These are phyloP conservation scores for Didymosphaeria variabile DNA, from an alignment of 2,329 filamentous ascomycete species.

Conservation along the genomic window DNA sequence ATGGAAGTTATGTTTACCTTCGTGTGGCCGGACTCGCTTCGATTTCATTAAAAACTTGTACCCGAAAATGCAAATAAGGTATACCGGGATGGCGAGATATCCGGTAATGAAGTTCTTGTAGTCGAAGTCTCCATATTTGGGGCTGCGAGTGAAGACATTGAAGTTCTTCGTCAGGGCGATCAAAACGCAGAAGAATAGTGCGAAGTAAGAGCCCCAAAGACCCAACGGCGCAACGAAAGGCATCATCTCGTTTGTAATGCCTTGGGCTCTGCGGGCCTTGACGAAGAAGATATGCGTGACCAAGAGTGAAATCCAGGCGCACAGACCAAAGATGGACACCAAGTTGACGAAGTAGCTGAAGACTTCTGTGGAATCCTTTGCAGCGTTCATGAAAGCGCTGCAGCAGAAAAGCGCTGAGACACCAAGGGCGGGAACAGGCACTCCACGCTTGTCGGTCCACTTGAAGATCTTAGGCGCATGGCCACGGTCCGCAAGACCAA, in stretches of 20 bases:
- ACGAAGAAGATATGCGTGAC: conserved; percentile 61
- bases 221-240: conserved; percentile 75
- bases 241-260: conserved; percentile 53
- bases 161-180: conserved; percentile 78
- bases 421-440: conserved; percentile 72
- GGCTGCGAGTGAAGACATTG: conserved; percentile 69
- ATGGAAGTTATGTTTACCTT: conserved; percentile 8
- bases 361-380: conserved; percentile 51
- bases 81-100: conserved; percentile 79
- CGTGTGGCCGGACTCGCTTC: conserved; percentile 51
- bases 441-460: conserved; percentile 74
- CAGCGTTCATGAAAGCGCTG: conserved; percentile 68
- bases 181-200: conserved; percentile 74
- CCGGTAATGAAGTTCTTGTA: conserved; percentile 81
- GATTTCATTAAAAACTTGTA: conserved; percentile 41
- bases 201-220: conserved; percentile 72
- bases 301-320: conserved; percentile 61
- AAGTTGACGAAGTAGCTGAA: conserved; percentile 61
- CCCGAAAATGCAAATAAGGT: conserved; percentile 73
- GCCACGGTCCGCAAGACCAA: conserved; percentile 75
- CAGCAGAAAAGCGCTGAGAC: conserved; percentile 69
- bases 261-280: conserved; percentile 56
- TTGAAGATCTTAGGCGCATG: conserved; percentile 77
- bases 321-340: conserved; percentile 51
- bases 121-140: conserved; percentile 65